Evolutionary conservation across 345 rosid species (phyloP), one percentile per base, ranked within the genome.

Genomic region (Salix purpurea): DNA sequence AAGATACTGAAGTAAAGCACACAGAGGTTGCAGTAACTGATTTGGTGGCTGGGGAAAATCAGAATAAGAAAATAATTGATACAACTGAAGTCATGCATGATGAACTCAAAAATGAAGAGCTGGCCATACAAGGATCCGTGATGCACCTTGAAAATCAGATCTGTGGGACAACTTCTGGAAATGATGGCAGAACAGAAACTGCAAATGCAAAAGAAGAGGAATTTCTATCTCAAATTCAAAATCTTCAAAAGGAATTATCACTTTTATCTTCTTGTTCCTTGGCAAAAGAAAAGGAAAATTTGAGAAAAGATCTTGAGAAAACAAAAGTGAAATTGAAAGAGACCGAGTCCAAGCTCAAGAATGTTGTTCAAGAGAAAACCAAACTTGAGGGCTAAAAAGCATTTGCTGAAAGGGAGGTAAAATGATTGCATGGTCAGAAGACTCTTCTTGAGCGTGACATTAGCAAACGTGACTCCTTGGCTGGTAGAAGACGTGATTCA

Each of bases 361-460:
- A 84, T 89, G 86, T 61, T 70, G 86, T 93, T 79, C 99, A 95
- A 84, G 97, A 95, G 85, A 95, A 93, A 86, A 95, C 97, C 71
- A 95, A 91, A 87, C 90, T 95, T 76, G 99, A 95, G 99, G 96
- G 97, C 48, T 94, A 91, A 83, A 95, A 90, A 87, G 91, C 95
- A 79, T 78, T 84, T 81, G n/a, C 93, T 77, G 99, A 95, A 81
- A 86, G 94, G 80, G 97, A 92, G 88, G 75, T 88, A 67, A 92
- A 89, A 77, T 79, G 88, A 30, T 75, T 95, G 85, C 89, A 83
- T 67, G 87, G 89, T 75, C 97, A 91, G 85, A 92, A 88, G 81
- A 85, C 77, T 76, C 94, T 91, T 81, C 90, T 92, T 69, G 97
- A 92, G 86, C 94, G 92, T 79, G 97, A 88, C 74, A 91, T 92